Evolutionary conservation across 192 early-diverging fungal species (phyloP).

Genomic region (Thamnidium elegans): DNA sequence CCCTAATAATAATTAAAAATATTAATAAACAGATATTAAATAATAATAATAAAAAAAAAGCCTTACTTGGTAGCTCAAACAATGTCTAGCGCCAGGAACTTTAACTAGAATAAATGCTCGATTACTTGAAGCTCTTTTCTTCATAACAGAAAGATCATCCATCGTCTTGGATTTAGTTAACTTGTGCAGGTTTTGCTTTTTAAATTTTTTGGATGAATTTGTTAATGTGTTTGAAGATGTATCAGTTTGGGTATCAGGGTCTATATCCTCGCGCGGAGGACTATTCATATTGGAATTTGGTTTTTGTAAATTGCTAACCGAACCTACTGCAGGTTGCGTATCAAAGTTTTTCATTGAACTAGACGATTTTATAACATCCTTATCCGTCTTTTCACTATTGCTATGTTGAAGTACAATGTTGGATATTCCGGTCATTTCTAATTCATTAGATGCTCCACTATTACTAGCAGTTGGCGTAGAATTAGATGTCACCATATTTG

Average conservation of each 20-base stretch:
- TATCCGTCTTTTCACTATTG: background rate
- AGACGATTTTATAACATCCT: background rate
- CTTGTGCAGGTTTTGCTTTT: slow-evolving; percentile 22
- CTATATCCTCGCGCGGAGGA: background rate
- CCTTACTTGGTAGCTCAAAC: slow-evolving; percentile 78
- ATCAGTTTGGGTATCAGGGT: background rate
- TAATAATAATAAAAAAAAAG: background rate
- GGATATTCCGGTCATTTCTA: background rate
- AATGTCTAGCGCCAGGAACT: slow-evolving; percentile 75
- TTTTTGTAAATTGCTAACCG: background rate
- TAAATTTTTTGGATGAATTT: slow-evolving; percentile 23
- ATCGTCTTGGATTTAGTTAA: slow-evolving; percentile 27
- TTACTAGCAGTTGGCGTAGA: background rate
- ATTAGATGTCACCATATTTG: background rate
- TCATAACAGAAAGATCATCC: slow-evolving; percentile 78
- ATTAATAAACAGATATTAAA: too few relatives aligned
- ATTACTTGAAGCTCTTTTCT: slow-evolving; percentile 78
- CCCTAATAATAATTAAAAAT: slow-evolving; percentile 45
- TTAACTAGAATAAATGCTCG: slow-evolving; percentile 90
- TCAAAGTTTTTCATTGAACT: background rate
- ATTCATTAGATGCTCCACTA: background rate
- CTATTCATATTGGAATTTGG: too few relatives aligned
- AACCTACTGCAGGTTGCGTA: background rate
- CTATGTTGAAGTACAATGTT: too few relatives aligned
- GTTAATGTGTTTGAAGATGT: background rate